Conservation (phyloP, 768 basidiomycete species). For the Agrocybe chaxingu region DNA sequence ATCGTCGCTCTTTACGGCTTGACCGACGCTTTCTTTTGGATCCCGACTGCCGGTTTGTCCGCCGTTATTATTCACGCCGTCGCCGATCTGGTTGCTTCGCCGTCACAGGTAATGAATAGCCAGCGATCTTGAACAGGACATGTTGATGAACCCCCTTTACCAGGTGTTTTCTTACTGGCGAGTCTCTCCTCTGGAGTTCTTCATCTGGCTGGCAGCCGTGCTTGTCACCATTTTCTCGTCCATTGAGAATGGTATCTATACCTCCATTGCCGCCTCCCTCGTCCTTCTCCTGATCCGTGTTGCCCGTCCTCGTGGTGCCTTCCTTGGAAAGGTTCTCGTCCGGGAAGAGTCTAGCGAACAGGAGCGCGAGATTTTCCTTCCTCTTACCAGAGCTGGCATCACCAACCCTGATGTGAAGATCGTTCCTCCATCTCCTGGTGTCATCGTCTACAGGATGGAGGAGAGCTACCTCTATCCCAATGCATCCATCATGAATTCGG, state of each 20-base stretch:
- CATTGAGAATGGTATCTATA: slow-evolving; percentile 92
- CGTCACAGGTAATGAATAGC: slow-evolving; percentile 42
- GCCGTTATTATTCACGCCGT: slow-evolving; percentile 96
- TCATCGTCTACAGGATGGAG: slow-evolving; percentile 89
- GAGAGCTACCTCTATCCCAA: slow-evolving; percentile 90
- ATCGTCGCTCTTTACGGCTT: slow-evolving; percentile 93
- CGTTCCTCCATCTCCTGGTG: slow-evolving; percentile 75
- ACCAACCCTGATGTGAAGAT: slow-evolving; percentile 71
- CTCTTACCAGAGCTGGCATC: slow-evolving; percentile 58
- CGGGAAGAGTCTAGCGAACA: slow-evolving; percentile 34
- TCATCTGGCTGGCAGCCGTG: slow-evolving; percentile 86
- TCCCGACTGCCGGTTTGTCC: slow-evolving; percentile 76
- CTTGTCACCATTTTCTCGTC: slow-evolving; percentile 89
- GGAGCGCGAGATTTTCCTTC: slow-evolving; percentile 80
- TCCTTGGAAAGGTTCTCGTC: slow-evolving; percentile 83
- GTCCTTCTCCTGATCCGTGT: slow-evolving; percentile 82
- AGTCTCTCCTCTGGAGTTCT: slow-evolving; percentile 86
- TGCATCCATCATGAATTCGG: slow-evolving; percentile 61
- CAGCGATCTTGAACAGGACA: background rate
- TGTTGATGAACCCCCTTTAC: background rate
- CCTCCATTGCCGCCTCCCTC: slow-evolving; percentile 76
- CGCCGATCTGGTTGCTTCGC: slow-evolving; percentile 82
- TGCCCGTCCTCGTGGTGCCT: slow-evolving; percentile 84
- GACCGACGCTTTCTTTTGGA: slow-evolving; percentile 91
- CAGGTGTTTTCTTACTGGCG: slow-evolving; percentile 90